Conservation (phyloP, 1,284 basidiomycete genomes). For the Mycosarcoma mackinlayi region DNA sequence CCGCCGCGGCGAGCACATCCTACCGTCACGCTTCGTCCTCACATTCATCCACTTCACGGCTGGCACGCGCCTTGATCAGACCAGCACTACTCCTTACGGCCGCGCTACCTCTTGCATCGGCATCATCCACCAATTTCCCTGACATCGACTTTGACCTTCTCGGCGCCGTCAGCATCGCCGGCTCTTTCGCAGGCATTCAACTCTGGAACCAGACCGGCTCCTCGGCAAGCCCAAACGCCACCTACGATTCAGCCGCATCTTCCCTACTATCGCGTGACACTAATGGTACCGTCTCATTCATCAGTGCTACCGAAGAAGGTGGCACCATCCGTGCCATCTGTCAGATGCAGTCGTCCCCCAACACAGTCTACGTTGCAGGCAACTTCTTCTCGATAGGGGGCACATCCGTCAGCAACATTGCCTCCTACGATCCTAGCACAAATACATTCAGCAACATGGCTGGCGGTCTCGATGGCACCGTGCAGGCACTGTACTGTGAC, state of each 20-base stretch:
- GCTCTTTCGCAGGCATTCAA: conserved; percentile 59
- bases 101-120: conserved; percentile 18
- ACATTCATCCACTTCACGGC: conserved; percentile 1
- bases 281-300: conserved; percentile 59
- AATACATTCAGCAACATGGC: conserved; percentile 40
- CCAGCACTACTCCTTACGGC: conserved; percentile 35
- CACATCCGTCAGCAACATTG: conserved; percentile 57
- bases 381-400: conserved; percentile 64
- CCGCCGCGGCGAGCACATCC: conserved; percentile 14
- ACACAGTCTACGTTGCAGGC: conserved; percentile 66
- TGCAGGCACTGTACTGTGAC: conserved; percentile 86
- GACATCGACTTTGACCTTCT: conserved; percentile 64
- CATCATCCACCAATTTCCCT: conserved; percentile 48
- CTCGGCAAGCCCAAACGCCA: conserved; percentile 41
- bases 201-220: conserved; percentile 53
- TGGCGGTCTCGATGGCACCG: conserved; percentile 73
- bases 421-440: conserved; percentile 50
- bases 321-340: conserved; percentile 67
- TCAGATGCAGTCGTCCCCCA: conserved; percentile 47
- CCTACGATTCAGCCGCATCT: conserved; percentile 52
- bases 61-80: conserved; percentile 18
- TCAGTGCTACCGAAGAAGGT: conserved; percentile 63
- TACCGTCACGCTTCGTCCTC: conserved; percentile 3
- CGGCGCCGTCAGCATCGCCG: conserved; percentile 59
- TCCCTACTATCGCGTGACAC: conserved; percentile 57